These are phyloP conservation scores for Oxytropis ochrocephala DNA, from an alignment of 306 rosid genomes.

Conservation along the genomic window DNA sequence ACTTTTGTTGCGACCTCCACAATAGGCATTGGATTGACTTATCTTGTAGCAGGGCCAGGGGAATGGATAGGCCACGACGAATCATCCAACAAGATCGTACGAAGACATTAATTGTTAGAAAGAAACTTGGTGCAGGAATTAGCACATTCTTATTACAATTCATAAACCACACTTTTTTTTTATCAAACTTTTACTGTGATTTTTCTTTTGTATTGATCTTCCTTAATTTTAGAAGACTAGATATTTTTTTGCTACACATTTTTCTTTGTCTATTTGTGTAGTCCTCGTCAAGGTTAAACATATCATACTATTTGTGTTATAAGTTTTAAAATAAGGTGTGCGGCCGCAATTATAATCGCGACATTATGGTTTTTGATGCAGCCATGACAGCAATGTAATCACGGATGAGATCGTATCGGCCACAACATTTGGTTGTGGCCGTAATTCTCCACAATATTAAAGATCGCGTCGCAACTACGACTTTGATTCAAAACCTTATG, in stretches of 20 bases:
- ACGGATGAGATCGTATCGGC: no score
- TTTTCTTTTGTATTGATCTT: neutral
- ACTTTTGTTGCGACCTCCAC: conserved; percentile 26
- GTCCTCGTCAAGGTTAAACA: neutral
- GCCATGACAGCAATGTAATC: no score
- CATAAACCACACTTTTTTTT: neutral
- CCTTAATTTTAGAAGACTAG: neutral
- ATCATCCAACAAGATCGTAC: neutral
- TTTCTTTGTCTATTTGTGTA: neutral
- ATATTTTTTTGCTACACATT: neutral
- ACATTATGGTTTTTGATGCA: no score
- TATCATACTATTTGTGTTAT: no score
- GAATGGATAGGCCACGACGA: neutral
- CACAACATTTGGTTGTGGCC: no score
- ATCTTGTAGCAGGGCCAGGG: conserved; percentile 5
- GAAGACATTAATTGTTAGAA: conserved; percentile 4
- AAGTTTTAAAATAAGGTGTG: no score
- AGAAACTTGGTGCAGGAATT: neutral
- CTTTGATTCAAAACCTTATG: no score
- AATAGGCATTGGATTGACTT: conserved; percentile 23
- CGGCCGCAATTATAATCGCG: no score
- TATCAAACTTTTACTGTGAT: neutral
- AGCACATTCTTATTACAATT: neutral
- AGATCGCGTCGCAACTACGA: no score
- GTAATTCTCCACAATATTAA: no score